Evolutionary conservation across 2,329 filamentous ascomycete species (phyloP).

Genomic region (Aspergillus melleus): DNA sequence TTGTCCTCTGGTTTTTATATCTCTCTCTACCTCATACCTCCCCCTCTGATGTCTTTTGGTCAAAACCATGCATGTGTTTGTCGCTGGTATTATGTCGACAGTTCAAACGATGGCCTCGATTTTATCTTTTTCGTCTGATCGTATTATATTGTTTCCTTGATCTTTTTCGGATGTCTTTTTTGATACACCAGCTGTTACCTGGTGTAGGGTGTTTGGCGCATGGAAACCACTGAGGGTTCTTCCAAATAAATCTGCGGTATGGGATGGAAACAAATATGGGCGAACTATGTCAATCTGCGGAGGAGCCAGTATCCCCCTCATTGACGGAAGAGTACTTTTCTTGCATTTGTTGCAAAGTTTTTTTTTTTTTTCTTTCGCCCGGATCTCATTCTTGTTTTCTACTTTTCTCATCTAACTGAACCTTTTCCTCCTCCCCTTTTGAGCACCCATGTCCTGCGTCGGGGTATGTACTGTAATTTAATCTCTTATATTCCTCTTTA

Average conservation of each 20-base stretch:
- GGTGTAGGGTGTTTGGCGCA: slow-evolving; percentile 29
- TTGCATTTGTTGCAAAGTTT: neutral
- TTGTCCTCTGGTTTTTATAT: neutral
- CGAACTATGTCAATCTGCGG: slow-evolving; percentile 8
- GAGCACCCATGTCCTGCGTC: slow-evolving; percentile 14
- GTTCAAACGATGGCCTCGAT: slow-evolving; percentile 6
- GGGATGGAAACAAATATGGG: slow-evolving; percentile 17
- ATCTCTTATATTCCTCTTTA: slow-evolving; percentile 15
- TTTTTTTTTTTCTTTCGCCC: slow-evolving; percentile 4
- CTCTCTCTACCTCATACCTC: neutral
- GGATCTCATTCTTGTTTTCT: slow-evolving; percentile 15
- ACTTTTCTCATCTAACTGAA: slow-evolving; percentile 6
- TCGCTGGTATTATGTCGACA: slow-evolving; percentile 19
- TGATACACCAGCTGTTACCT: slow-evolving; percentile 20
- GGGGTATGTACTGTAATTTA: slow-evolving; percentile 34
- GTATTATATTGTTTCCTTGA: slow-evolving; percentile 19
- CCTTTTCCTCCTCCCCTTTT: slow-evolving; percentile 19
- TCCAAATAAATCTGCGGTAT: slow-evolving; percentile 19
- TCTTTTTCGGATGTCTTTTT: slow-evolving; percentile 20
- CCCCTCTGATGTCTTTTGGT: slow-evolving; percentile 4
- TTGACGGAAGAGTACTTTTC: neutral
- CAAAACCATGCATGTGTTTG: slow-evolving; percentile 20
- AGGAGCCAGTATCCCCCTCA: slow-evolving; percentile 11
- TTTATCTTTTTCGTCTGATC: slow-evolving; percentile 8
- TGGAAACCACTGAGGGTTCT: slow-evolving; percentile 19